These are phyloP conservation scores for Beauveria pseudobassiana DNA, from an alignment of 2,329 filamentous ascomycete genomes.

Conservation along the genomic window DNA sequence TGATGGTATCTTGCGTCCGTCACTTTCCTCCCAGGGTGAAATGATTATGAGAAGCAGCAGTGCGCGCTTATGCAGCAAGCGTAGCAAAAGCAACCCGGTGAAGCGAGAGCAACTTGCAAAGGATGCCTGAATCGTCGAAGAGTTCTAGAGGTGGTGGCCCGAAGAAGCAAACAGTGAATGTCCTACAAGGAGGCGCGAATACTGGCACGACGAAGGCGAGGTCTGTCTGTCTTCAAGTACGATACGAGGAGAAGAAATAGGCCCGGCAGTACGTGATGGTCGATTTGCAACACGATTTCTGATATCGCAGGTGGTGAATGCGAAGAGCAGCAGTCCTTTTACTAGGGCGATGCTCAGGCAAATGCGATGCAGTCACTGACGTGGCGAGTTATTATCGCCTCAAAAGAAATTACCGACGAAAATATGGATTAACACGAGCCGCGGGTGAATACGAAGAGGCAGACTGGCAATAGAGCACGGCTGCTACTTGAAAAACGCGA, in stretches of 20 bases:
- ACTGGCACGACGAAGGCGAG: constrained; percentile 5
- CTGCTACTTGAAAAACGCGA: constrained; percentile 2
- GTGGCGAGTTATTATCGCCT: constrained; percentile 6
- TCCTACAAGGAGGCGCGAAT: constrained; percentile 10
- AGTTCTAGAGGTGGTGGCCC: constrained; percentile 1
- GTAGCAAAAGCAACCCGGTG: background rate
- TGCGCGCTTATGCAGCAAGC: constrained; percentile 2
- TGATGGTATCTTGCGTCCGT: constrained; percentile 23
- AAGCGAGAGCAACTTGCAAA: background rate
- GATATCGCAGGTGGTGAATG: background rate
- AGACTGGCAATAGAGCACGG: background rate
- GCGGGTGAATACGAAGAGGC: constrained; percentile 7
- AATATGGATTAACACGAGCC: constrained; percentile 2
- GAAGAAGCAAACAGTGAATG: constrained; percentile 2
- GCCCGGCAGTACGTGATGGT: constrained; percentile 3
- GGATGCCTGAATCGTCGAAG: background rate
- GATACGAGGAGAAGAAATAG: constrained; percentile 6
- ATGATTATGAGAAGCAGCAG: background rate
- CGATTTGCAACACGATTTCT: background rate
- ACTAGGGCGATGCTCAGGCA: constrained; percentile 1
- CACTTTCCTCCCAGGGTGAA: background rate
- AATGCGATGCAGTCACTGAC: constrained; percentile 6
- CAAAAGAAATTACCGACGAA: background rate
- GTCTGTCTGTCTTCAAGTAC: constrained; percentile 7
- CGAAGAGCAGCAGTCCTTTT: constrained; percentile 5